Evolutionary conservation across 2,329 filamentous ascomycete genomes (phyloP), one percentile per base, ranked within the genome.

Genomic region (Penicillium palitans): DNA sequence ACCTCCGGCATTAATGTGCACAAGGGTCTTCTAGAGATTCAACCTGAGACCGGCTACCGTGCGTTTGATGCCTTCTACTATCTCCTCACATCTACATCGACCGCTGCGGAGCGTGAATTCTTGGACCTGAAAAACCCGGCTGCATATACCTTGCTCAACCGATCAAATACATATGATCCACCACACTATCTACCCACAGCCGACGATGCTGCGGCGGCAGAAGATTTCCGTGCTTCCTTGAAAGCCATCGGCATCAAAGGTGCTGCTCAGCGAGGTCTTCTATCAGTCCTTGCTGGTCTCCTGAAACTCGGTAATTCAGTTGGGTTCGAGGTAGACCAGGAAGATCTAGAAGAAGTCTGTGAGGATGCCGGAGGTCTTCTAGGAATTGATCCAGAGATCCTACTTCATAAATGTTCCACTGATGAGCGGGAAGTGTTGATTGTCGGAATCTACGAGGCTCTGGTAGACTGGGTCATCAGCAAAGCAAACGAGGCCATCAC

Each of bases 21-120:
- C 21, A 86, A 86, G 61, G 95, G 93, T 42, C 81, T 99, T 12
- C 80, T 97, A 17, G 87, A 90, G 57, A 86, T 99, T 17, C 90
- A 95, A 0, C 76, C 87, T 0, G 87, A 96, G 70, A 71, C 86
- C 7, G 95, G 95, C 13, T 91, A 91, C 75, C 88, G 95, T 62
- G 95, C 93, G 4, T 99, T 99, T 67, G 93, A 99, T 71, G 95
- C 96, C 50, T 98, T 99, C 72, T 98, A 99, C 78, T 98, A 97
- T 69, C 85, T 99, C 0, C 83, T 98, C 42, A 96, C 93, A 0
- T 92, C 90, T n/a, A 90, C 90, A 0, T 96, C 95, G 0, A 95
- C 91, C 1, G 87, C 89, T 4, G 88, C 91, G 2, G 95, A 99
- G 77, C 84, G 91, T 56, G 93, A 98, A 72, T 96, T 93, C 60